Base-by-base conservation (phyloP, 441 rosid species). In the Pelargonium myrrhifolium region DNA sequence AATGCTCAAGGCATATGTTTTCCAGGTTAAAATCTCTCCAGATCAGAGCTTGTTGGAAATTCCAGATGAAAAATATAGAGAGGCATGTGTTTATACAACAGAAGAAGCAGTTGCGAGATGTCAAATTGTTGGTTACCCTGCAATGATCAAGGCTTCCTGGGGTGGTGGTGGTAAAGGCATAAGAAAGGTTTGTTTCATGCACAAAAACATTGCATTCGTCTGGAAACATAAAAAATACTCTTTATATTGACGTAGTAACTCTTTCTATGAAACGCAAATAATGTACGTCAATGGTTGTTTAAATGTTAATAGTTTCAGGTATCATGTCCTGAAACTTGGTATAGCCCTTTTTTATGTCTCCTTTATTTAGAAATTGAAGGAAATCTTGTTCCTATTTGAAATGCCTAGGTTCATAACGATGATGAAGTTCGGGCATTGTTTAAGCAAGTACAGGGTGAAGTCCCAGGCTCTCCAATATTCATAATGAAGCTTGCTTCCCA, bases 91-190 rank as follows among this genome's bases (percentile, higher is more conserved):
- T 28, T 77, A 83, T 79, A 92, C 99, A 45, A 92, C 99, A 35
- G 99, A 92, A 82, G 99, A 95, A 83, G 99, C 97, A 18, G 83
- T 92, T 80, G 91, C 92, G 63, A 95, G 99, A 74, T 95, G 98
- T 80, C 96, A 90, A 83, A 85, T 95, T 77, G 93, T 92, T 51
- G 99, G 99, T 73, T 95, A 95, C 81, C 99, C 99, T 68, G 96
- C 99, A 76, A 95, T 95, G 99, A 95, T 92, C 82, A 95, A 95
- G 89, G 99, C 99, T 62, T 95, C 99, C 1, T 95, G 99, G 99
- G 99, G 99, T 65, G 99, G 99, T 51, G 99, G 99, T 61, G 99
- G 99, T 74, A 92, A 95, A 87, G 99, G 99, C 73, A 95, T 95
- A 72, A 86, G 99, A 83, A 95, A 95, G 99, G 99, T 55, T 55